phyloP scores from a whole-genome alignment of 352 stramenopile genomes.

The Phytophthora quininea region DNA sequence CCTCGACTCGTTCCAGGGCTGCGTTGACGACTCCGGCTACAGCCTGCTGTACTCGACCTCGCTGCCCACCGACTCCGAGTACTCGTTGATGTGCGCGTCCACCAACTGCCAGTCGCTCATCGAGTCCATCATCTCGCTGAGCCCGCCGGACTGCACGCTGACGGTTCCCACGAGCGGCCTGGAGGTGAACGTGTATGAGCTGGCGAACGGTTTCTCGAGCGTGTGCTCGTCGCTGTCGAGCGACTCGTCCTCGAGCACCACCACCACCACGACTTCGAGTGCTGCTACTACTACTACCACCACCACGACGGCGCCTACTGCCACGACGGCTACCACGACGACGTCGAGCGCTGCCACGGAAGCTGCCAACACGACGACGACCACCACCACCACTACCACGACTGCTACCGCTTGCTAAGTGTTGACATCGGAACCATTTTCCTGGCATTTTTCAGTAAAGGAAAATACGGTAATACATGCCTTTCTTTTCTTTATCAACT shows the following conservation, averaged over 20 bases:
- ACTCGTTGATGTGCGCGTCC: conserved; percentile 35
- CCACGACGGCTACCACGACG: conserved; percentile 7
- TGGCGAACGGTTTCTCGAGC: conserved; percentile 21
- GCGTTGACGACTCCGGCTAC: conserved; percentile 37
- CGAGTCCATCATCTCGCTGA: conserved; percentile 22
- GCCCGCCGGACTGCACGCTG: conserved; percentile 32
- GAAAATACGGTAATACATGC: conserved; percentile 3
- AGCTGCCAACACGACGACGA: not conserved
- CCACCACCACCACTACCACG: conserved; percentile 1
- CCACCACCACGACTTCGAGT: conserved; percentile 5
- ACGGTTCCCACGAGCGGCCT: conserved; percentile 31
- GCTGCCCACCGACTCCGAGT: conserved; percentile 30
- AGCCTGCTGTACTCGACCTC: conserved; percentile 32
- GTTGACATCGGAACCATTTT: not conserved
- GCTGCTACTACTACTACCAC: conserved; percentile 2
- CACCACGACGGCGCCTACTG: not conserved
- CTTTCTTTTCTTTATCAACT: not conserved
- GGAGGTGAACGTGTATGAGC: conserved; percentile 20
- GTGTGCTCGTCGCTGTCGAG: conserved; percentile 6
- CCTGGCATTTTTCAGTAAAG: not conserved
- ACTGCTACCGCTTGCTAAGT: conserved; percentile 12
- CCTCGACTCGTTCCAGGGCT: conserved; percentile 30
- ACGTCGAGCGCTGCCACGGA: conserved; percentile 5
- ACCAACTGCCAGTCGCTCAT: conserved; percentile 29
- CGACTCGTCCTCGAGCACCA: conserved; percentile 13